Evolutionary conservation across 805 yeast species (phyloP).

Genomic region (Nakazawaea molendinolei): DNA sequence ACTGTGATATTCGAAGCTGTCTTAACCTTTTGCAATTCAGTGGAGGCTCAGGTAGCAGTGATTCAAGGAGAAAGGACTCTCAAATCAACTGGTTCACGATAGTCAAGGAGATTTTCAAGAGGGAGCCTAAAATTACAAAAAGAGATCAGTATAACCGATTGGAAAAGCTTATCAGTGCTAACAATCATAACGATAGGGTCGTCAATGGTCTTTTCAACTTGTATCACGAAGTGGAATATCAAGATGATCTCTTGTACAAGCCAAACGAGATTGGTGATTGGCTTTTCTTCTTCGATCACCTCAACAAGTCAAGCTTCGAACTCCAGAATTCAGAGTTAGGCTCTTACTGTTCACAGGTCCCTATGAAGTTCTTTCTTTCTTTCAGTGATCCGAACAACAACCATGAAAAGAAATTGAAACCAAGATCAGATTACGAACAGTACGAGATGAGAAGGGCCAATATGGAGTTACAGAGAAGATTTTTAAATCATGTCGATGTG

Average conservation of each 20-base stretch:
- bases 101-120: conserved; percentile 53
- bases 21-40: conserved; percentile 76
- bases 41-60: conserved; percentile 17
- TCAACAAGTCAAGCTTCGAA: conserved; percentile 32
- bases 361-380: conserved; percentile 53
- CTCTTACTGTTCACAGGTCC: conserved; percentile 49
- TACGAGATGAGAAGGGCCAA: conserved; percentile 31
- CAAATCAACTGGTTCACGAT: conserved; percentile 62
- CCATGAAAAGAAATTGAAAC: conserved; percentile 13
- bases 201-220: conserved; percentile 64
- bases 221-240: conserved; percentile 54
- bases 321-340: conserved; percentile 40
- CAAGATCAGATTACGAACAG: conserved; percentile 29
- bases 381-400: conserved; percentile 53
- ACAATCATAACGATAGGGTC: conserved; percentile 55
- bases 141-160: conserved; percentile 43
- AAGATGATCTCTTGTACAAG: conserved; percentile 56
- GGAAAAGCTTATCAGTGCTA: conserved; percentile 37
- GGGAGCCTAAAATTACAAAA: conserved; percentile 38
- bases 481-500: conserved; percentile 24
- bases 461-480: conserved; percentile 24
- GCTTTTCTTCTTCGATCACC: conserved; percentile 64
- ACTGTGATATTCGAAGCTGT: conserved; percentile 82
- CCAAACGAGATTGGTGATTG: conserved; percentile 67
- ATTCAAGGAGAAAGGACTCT: conserved; percentile 44